Evolutionary conservation across 805 yeast species (phyloP).

Genomic region (Wickerhamiella nectarea): DNA sequence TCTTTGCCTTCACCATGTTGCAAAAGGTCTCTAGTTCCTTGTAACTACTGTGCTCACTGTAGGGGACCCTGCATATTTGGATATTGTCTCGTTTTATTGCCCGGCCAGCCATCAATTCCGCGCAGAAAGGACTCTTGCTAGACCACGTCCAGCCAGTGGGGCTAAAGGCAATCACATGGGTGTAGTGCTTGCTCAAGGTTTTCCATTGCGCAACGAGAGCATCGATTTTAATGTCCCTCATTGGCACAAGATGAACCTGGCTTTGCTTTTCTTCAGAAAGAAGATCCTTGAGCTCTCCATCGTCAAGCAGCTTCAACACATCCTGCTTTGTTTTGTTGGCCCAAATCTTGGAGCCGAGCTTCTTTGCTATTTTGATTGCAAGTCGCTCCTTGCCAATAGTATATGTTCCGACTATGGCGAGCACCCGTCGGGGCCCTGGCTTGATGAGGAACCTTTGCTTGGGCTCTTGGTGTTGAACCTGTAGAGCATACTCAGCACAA

Average conservation of each 20-base stretch:
- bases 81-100: conserved; percentile 27
- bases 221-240: conserved; percentile 37
- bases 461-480: conserved; percentile 26
- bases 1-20: conserved; percentile 34
- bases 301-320: conserved; percentile 36
- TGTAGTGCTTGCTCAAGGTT: conserved; percentile 34
- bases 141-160: conserved; percentile 89
- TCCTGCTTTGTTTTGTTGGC: conserved; percentile 37
- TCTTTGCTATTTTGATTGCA: conserved; percentile 38
- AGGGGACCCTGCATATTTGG: conserved; percentile 58
- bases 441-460: conserved; percentile 19
- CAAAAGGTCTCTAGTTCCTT: conserved; percentile 62
- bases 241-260: conserved; percentile 60
- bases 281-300: conserved; percentile 27
- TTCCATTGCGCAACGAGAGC: conserved; percentile 38
- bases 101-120: conserved; percentile 22
- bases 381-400: conserved; percentile 85
- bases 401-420: conserved; percentile 73
- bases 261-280: conserved; percentile 33
- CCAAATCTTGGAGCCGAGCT: conserved; percentile 26
- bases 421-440: conserved; percentile 25
- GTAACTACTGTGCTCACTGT: conserved; percentile 88
- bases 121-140: conserved; percentile 15
- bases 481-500: conserved; percentile 40
- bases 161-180: conserved; percentile 52